Conservation (phyloP, 1,284 basidiomycete species). For the Ceratobasidium sp. region DNA sequence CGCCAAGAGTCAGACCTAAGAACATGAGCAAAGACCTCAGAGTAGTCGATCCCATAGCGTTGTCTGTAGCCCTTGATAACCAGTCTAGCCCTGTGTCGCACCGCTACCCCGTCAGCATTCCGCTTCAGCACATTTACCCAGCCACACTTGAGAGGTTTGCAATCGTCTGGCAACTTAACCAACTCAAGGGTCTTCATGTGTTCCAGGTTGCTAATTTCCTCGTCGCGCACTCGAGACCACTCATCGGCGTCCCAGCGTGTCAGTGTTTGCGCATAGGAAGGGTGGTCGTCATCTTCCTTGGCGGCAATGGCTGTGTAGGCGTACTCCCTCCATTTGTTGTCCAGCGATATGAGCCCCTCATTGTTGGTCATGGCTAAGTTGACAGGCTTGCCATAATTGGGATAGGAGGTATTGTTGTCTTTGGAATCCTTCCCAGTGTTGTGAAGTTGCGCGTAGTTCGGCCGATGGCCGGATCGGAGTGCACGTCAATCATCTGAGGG, state of each 20-base stretch:
- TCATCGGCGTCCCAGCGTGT: background rate
- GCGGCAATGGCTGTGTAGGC: background rate
- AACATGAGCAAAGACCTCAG: background rate
- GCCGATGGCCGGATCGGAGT: too few species aligned
- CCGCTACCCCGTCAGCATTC: background rate
- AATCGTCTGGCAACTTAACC: background rate
- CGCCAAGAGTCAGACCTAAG: background rate
- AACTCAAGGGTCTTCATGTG: background rate
- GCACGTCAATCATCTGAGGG: too few species aligned
- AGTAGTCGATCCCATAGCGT: background rate
- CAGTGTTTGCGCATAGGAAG: constrained; percentile 8
- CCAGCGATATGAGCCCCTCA: background rate
- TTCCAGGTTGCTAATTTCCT: background rate
- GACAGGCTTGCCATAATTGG: background rate
- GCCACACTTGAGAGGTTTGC: background rate
- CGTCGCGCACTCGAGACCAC: constrained; percentile 4
- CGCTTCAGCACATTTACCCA: background rate
- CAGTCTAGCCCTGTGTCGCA: background rate
- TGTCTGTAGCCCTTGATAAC: background rate
- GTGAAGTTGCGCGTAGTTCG: too few species aligned
- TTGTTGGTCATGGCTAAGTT: background rate
- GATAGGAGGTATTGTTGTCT: background rate
- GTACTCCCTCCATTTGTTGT: background rate
- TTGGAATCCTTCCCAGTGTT: too few species aligned
- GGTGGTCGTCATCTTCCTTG: background rate